Evolutionary conservation across 2,329 filamentous ascomycete species (phyloP), one percentile per base, ranked within the genome.

Genomic region (Didymella pomorum): DNA sequence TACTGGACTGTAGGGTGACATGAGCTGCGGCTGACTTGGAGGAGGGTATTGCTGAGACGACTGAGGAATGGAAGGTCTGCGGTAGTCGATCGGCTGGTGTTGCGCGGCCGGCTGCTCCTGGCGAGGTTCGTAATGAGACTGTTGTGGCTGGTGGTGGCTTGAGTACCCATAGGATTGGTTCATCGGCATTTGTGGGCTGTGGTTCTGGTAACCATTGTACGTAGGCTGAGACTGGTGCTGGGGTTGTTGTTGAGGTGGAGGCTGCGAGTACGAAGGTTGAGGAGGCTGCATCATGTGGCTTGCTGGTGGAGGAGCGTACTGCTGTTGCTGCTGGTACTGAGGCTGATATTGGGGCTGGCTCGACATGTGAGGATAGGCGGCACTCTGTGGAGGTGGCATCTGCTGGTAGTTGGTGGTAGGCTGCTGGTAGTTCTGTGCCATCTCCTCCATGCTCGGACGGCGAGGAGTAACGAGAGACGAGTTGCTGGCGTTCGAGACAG

Each of bases 401-500:
- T 66, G 73, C 57, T 72, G 74, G 65, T 76, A 79, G 56, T 61
- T 68, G 28, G 68, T 71, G 60, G 65, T 67, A 16, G 73, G 43
- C 43, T 54, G 56, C 42, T 76, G 75, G 62, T 81, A 81, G 14
- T 61, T 58, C 56, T 78, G 77, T 33, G 71, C 69, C 71, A 81
- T 76, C 4, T 82, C 79, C 45, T 82, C 79, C 63, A 79, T 73
- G 33, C 80, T 82, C 16, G 78, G 74, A 46, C 80, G 77, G 48
- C 80, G 79, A 69, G 67, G 75, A 45, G 72, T 65, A 67, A 66
- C 71, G 48, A 73, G 71, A 2, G 75, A 78, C 8, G 66, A 55
- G 58, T 74, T 75, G 65, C 83, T 86, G 47, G 84, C 83, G 67
- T 85, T 86, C 71, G 87, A 89, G 31, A 83, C 79, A 6, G 87